Percentiles rank a stretch among this genome's conserved stretches.
These are phyloP conservation scores for Cercospora sesami DNA, from an alignment of 2,329 filamentous ascomycete species.

Conservation along the genomic window DNA sequence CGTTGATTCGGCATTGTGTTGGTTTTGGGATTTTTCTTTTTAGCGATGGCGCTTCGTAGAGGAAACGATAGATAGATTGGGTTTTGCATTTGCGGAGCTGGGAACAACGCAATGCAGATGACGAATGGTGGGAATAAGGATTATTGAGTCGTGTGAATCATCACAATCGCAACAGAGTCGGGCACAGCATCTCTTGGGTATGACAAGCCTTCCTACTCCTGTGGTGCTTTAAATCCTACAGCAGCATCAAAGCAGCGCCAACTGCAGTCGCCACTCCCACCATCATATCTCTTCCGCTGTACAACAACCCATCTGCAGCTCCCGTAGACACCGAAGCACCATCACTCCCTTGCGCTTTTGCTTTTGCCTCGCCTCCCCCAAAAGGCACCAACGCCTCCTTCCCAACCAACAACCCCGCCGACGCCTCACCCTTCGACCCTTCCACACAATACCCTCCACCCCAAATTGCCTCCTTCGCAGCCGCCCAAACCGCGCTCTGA, in stretches of 20 bases:
- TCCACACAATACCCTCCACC: neutral
- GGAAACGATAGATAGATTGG: neutral
- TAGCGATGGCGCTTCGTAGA: slow-evolving; percentile 13
- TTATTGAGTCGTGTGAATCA: neutral
- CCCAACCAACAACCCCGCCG: too few species aligned
- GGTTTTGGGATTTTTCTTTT: neutral
- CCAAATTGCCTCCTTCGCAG: neutral
- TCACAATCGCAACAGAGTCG: neutral
- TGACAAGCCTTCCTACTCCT: too few species aligned
- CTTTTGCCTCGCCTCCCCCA: too few species aligned
- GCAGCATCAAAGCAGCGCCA: neutral
- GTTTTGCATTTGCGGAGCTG: neutral
- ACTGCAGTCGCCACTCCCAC: neutral
- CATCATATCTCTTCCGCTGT: too few species aligned
- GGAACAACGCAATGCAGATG: neutral
- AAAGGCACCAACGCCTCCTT: too few species aligned
- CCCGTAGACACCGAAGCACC: too few species aligned
- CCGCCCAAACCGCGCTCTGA: neutral
- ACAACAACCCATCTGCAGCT: too few species aligned
- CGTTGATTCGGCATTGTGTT: neutral
- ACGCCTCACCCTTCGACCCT: too few species aligned
- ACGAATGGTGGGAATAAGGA: neutral
- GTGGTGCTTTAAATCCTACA: neutral
- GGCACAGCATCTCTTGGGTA: too few species aligned
- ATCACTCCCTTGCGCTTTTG: too few species aligned